A percentile compares a stretch with the other conserved stretches of the same genome.
These are phyloP conservation scores for Nadsonia commutata DNA, from an alignment of 1,139 yeast genomes.

Conservation along the genomic window DNA sequence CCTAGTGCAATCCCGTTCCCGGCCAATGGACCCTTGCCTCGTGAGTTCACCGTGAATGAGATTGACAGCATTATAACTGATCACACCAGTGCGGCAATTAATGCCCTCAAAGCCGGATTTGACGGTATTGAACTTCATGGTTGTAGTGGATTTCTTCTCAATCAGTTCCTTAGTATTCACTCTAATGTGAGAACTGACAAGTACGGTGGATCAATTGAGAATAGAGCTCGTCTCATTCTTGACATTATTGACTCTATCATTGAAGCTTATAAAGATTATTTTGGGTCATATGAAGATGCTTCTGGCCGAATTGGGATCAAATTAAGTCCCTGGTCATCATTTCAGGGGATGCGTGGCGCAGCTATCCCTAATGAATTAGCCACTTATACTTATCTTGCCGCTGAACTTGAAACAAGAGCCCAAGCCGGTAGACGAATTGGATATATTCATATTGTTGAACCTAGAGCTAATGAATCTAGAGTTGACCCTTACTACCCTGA, in stretches of 20 bases:
- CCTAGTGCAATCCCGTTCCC: neutral
- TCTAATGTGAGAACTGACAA: constrained; percentile 49
- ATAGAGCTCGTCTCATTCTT: constrained; percentile 42
- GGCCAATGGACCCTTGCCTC: constrained; percentile 19
- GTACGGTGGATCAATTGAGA: constrained; percentile 56
- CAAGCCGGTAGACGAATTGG: constrained; percentile 27
- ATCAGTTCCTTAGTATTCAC: constrained; percentile 39
- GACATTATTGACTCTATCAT: constrained; percentile 39
- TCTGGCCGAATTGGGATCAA: constrained; percentile 39
- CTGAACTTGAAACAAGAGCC: constrained; percentile 19
- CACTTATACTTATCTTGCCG: constrained; percentile 16
- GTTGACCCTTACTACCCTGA: constrained; percentile 5
- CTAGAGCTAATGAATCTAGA: constrained; percentile 15
- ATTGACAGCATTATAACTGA: constrained; percentile 27
- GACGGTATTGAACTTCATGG: constrained; percentile 56
- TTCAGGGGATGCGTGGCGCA: constrained; percentile 21
- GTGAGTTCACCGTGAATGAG: constrained; percentile 31
- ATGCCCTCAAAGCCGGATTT: constrained; percentile 43
- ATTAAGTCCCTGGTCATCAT: constrained; percentile 36
- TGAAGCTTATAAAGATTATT: constrained; percentile 7
- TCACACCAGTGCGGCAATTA: constrained; percentile 31
- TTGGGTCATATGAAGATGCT: constrained; percentile 31
- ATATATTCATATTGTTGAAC: constrained; percentile 41
- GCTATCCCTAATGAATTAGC: constrained; percentile 14
- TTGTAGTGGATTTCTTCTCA: constrained; percentile 56